phyloP scores from a whole-genome alignment of 2,329 filamentous ascomycete genomes.

The Beauveria brongniartii region DNA sequence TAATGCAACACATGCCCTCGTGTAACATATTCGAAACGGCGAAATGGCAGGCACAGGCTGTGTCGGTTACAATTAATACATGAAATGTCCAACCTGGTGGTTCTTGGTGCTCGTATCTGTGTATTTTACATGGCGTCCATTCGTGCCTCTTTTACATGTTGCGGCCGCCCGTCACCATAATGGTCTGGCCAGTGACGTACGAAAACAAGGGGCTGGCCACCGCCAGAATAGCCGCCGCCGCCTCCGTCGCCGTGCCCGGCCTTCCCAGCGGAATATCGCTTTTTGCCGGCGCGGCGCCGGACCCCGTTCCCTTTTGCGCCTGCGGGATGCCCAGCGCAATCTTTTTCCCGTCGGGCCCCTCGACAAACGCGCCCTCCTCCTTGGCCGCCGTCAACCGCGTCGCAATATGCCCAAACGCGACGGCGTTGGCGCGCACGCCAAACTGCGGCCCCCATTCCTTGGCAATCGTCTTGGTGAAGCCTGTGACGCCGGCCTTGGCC shows the following conservation, averaged over 20 bases:
- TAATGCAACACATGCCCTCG: not conserved
- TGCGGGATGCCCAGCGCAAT: conserved; percentile 66
- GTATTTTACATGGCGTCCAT: not conserved
- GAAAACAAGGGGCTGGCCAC: conserved; percentile 75
- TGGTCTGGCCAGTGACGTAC: conserved; percentile 81
- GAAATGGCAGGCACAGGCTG: not conserved
- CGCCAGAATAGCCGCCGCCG: conserved; percentile 67
- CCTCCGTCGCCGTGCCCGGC: conserved; percentile 71
- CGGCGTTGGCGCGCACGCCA: conserved; percentile 73
- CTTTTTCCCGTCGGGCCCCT: conserved; percentile 66
- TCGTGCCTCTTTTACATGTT: conserved; percentile 38
- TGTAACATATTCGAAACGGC: not conserved
- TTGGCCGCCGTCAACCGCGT: conserved; percentile 78
- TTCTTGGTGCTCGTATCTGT: not conserved
- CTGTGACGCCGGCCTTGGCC: conserved; percentile 76
- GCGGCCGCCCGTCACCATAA: conserved; percentile 74
- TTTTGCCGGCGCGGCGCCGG: conserved; percentile 35
- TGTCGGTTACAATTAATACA: not conserved
- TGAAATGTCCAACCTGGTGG: not conserved
- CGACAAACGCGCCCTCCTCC: conserved; percentile 73
- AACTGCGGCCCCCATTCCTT: conserved; percentile 86
- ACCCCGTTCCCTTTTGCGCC: conserved; percentile 41
- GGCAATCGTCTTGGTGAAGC: conserved; percentile 80
- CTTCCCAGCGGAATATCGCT: conserved; percentile 72
- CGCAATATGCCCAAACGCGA: conserved; percentile 76